Base-by-base conservation (phyloP, 495 filamentous ascomycete species). In the Podospora australis region DNA sequence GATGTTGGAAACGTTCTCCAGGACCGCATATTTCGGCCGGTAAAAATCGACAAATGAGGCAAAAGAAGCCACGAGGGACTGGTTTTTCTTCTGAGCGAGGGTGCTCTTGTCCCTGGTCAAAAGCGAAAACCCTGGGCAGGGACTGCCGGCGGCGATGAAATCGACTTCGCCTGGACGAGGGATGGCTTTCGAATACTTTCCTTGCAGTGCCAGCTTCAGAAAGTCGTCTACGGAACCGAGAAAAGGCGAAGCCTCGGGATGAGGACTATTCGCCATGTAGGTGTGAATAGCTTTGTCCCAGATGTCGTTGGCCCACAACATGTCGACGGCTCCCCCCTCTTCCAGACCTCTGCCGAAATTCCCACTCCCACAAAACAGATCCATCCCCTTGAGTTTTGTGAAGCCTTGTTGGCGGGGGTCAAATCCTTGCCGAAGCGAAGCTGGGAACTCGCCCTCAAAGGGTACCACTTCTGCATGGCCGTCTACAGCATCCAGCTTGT, bases 281-380 rank as follows among this genome's bases (percentile, higher is more conserved):
- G 81, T 81, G 46, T 86, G 80, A 1, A 88, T 77, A 1, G 87
- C 82, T 21, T 69, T 57, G 4, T 62, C 64, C 57, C 70, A 77
- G 32, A 79, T 76, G 56, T 90, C 87, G 17, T 87, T 78, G 22
- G 78, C 77, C 73, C 74, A 82, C 17, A 71, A 60, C 65, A 81
- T 80, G 13, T 79, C 57, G 10, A 88, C 70, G 3, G 67, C 82
- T 6, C 81, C 82, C 2, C 78, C 78, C 40, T 88, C 85, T 56
- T 90, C 86, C 0, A 90, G 65, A 1, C 86, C 86, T 23, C 85
- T 70, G 3, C 81, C 86, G 50, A 89, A 78, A 54, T 80, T 86
- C 0, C 86, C 86, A 34, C 83, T 79, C 7, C 86, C 86, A 48
- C 82, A 86, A 57, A 83, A 90, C 16, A 90, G 64, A 50, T 84